A percentile compares a stretch with the other conserved stretches of the same genome.
Evolutionary conservation across 2,329 filamentous ascomycete species (phyloP).

Genomic region (Fusarium chuoi): DNA sequence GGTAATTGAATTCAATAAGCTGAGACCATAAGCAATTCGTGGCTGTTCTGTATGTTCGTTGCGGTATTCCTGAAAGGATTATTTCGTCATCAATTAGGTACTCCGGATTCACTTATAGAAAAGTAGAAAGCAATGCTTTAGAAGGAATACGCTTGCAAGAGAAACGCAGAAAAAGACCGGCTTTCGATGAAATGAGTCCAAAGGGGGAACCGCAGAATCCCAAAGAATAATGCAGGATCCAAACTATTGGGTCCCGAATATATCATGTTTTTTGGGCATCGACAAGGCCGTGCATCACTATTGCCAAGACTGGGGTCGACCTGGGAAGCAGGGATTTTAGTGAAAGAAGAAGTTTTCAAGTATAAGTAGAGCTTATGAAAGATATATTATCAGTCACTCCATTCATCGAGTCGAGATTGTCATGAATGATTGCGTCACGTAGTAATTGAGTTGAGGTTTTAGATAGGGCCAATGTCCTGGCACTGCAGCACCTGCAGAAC

Average conservation of each 20-base stretch:
- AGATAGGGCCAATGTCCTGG: background rate
- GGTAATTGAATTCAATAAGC: background rate
- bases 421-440: background rate
- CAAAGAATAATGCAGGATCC: constrained; percentile 8
- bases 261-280: constrained; percentile 15
- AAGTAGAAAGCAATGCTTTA: background rate
- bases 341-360: background rate
- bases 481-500: background rate
- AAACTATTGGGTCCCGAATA: constrained; percentile 5
- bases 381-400: background rate
- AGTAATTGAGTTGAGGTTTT: background rate
- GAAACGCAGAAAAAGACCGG: background rate
- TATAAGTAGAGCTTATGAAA: background rate
- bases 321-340: background rate
- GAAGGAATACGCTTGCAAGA: background rate
- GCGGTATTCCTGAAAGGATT: constrained; percentile 3
- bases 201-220: background rate
- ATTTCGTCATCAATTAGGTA: background rate
- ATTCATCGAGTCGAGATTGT: background rate
- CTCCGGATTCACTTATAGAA: background rate
- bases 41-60: background rate
- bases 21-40: background rate
- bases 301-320: constrained; percentile 9
- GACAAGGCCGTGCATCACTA: constrained; percentile 25
- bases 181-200: background rate